Base-by-base conservation (phyloP, 139 green algal genomes). In the Bryopsis sp. region DNA sequence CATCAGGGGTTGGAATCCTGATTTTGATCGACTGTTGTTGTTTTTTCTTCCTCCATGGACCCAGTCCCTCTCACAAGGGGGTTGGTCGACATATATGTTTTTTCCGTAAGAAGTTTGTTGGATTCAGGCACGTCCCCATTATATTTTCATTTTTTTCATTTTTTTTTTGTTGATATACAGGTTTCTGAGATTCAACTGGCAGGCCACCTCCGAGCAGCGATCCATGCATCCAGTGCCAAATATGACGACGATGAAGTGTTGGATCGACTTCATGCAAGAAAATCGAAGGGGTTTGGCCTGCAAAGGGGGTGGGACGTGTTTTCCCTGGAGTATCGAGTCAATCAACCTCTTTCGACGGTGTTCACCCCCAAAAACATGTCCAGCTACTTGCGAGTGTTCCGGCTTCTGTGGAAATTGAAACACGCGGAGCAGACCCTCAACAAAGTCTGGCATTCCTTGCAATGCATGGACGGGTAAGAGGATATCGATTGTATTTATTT, bases 221-320 rank as follows among this genome's bases (percentile, higher is more conserved):
- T 97, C 24, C 75, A 84, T 7, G 73, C 81, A 11, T 85, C 65
- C 57, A 88, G 73, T 71, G 81, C 85, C 2, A 80, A 85, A 47
- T 79, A 84, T 33, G 76, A 79, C 35, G 90, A 95, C 29, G 85
- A 92, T 33, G 86, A 92, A 29, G 62, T 94, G n/a, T 62, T 85
- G 43, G 82, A 89, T 35, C 54, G 90, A 26, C 72, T 95, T 59
- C 60, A 79, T 0, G 81, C 87, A 35, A 64, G 63, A 46, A 87
- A 81, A 69, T 68, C 73, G n/a, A 57, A 71, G 6, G 46, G 29
- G 5, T 47, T 48, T 26, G 75, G 39, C 67, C 76, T 48, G 1
- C 75, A 87, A 61, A 72, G 28, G n/a, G 93, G 93, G 11, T 98
- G 92, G 93, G 86, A 98, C 58, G 83, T 95, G 24, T 98, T 98